A percentile compares a stretch with the other conserved stretches of the same genome.
Evolutionary conservation across 768 basidiomycete species (phyloP).

Genomic region (Boletus edulis): DNA sequence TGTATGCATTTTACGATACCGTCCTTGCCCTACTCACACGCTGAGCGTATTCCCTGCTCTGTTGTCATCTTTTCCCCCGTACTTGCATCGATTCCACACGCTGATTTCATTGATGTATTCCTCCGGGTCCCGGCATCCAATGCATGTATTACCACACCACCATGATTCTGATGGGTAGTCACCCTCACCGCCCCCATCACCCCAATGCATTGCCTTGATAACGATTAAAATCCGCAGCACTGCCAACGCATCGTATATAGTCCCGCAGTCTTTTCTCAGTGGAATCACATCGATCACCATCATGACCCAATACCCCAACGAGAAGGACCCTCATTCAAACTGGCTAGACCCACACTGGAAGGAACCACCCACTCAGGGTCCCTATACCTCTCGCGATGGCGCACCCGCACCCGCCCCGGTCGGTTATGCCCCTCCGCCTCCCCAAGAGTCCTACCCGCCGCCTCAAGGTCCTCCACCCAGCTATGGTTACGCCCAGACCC

Average conservation of each 20-base stretch:
- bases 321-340: constrained; percentile 21
- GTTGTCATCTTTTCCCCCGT: background rate
- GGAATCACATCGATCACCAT: background rate
- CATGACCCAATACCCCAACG: constrained; percentile 25
- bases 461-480: constrained; percentile 13
- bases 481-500: constrained; percentile 6
- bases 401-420: background rate
- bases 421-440: background rate
- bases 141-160: constrained; percentile 11
- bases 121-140: constrained; percentile 11
- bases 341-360: constrained; percentile 12
- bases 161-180: constrained; percentile 1
- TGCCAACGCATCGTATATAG: background rate
- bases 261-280: background rate
- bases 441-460: constrained; percentile 6
- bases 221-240: background rate
- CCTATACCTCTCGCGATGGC: constrained; percentile 9
- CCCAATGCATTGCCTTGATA: background rate
- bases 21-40: background rate
- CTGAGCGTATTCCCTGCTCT: background rate
- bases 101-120: constrained; percentile 17
- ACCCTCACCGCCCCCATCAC: background rate
- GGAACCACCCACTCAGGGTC: constrained; percentile 7
- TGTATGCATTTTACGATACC: constrained; percentile 20
- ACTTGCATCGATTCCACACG: background rate